Conservation (phyloP, 169 alveolate species). For the Babesia gibsoni region DNA sequence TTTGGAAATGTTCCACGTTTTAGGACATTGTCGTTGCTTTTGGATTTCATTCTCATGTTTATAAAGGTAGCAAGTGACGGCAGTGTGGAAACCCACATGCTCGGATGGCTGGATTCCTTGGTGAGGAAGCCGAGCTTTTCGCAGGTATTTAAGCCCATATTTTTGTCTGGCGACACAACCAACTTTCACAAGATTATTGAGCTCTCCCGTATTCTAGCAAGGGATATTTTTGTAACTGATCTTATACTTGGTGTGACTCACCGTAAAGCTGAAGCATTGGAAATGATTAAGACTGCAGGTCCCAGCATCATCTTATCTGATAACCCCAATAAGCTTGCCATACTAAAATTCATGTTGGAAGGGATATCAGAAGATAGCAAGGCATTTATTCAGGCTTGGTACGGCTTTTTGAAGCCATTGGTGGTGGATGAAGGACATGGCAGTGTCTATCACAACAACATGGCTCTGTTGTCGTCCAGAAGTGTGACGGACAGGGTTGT, state of each 20-base stretch:
- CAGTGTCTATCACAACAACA: neutral
- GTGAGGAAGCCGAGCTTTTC: conserved; percentile 26
- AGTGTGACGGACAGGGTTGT: neutral
- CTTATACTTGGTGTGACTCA: neutral
- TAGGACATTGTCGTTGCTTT: conserved; percentile 19
- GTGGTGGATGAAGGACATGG: neutral
- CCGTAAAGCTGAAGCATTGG: neutral
- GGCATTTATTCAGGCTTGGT: conserved; percentile 19
- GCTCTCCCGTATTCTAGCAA: conserved; percentile 22
- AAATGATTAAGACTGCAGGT: conserved; percentile 18
- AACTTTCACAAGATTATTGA: conserved; percentile 14
- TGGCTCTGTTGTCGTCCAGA: neutral
- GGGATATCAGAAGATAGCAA: conserved; percentile 1
- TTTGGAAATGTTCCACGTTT: conserved; percentile 30
- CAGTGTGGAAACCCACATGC: conserved; percentile 9
- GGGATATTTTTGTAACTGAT: conserved; percentile 27
- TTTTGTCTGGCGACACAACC: conserved; percentile 15
- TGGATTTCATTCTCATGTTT: conserved; percentile 10
- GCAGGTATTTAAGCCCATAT: conserved; percentile 10
- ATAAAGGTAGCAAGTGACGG: neutral
- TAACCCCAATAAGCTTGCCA: neutral
- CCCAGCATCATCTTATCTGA: conserved; percentile 6
- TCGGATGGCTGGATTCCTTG: conserved; percentile 33
- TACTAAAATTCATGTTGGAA: conserved; percentile 17
- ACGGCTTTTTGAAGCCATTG: neutral